Percentiles rank a stretch among this genome's conserved stretches.
Evolutionary conservation across 805 yeast species (phyloP).

Genomic region (Starmerella potacharoeniae): DNA sequence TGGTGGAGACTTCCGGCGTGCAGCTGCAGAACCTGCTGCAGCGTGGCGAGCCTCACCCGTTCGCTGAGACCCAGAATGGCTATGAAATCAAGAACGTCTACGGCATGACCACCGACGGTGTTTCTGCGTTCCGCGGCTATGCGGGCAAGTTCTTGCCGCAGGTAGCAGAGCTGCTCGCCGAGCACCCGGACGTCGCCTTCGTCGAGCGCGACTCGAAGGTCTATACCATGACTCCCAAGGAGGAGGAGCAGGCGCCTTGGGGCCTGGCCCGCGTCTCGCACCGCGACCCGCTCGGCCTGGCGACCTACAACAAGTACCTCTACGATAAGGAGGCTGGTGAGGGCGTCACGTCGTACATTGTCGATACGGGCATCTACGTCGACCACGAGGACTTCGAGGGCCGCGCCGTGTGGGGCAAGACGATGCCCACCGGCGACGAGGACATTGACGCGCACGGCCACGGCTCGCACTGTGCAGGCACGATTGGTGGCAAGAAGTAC

Average conservation of each 20-base stretch:
- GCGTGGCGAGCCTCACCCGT: slow-evolving; percentile 29
- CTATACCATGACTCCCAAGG: slow-evolving; percentile 35
- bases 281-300: slow-evolving; percentile 48
- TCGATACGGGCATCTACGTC: slow-evolving; percentile 46
- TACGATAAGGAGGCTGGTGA: slow-evolving; percentile 43
- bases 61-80: slow-evolving; percentile 15
- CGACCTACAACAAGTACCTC: slow-evolving; percentile 48
- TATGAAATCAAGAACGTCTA: slow-evolving; percentile 30
- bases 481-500: slow-evolving; percentile 40
- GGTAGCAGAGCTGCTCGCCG: slow-evolving; percentile 61
- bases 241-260: slow-evolving; percentile 62
- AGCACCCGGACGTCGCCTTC: slow-evolving; percentile 42
- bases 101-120: slow-evolving; percentile 32
- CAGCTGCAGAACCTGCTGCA: slow-evolving; percentile 28
- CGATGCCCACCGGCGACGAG: slow-evolving; percentile 36
- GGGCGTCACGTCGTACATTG: slow-evolving; percentile 37
- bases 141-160: slow-evolving; percentile 71
- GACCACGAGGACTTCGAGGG: slow-evolving; percentile 45
- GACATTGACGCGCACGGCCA: slow-evolving; percentile 46
- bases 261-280: slow-evolving; percentile 62
- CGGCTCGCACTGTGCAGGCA: slow-evolving; percentile 54
- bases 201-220: slow-evolving; percentile 55
- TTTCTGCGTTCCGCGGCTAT: slow-evolving; percentile 52
- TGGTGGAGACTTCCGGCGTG: slow-evolving; percentile 32
- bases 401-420: slow-evolving; percentile 45